phyloP scores from a whole-genome alignment of 768 basidiomycete species.

The Cyathus striatus region DNA sequence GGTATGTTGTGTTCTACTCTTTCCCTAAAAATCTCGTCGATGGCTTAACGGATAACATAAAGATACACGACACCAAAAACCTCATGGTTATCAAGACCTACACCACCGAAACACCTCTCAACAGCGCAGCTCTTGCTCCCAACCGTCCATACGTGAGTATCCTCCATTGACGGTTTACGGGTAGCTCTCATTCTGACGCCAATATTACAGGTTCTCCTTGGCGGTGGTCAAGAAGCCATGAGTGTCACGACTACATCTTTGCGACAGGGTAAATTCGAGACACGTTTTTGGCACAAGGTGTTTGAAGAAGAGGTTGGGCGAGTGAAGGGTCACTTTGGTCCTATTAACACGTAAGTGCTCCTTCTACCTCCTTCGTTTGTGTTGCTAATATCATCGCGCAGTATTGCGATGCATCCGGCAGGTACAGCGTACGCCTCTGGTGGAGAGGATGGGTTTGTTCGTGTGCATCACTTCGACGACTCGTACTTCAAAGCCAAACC shows the following conservation, averaged over 20 bases:
- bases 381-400: conserved; percentile 23
- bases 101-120: conserved; percentile 90
- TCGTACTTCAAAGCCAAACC: conserved; percentile 90
- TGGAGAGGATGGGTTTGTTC: conserved; percentile 93
- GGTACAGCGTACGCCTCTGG: conserved; percentile 91
- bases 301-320: conserved; percentile 97
- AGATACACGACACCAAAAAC: conserved; percentile 88
- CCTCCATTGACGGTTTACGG: not conserved
- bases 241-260: conserved; percentile 90
- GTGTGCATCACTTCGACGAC: conserved; percentile 91
- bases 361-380: not conserved
- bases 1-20: conserved; percentile 38
- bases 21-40: not conserved
- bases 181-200: not conserved
- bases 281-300: conserved; percentile 95
- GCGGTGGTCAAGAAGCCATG: conserved; percentile 98
- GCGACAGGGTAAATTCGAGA: conserved; percentile 97
- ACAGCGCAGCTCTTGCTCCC: conserved; percentile 86
- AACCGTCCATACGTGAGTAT: conserved; percentile 73
- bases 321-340: conserved; percentile 96
- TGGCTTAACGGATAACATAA: too few relatives aligned
- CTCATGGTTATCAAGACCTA: conserved; percentile 91
- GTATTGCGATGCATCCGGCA: conserved; percentile 87
- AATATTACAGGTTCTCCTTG: conserved; percentile 66
- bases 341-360: conserved; percentile 84